Evolutionary conservation across 768 basidiomycete genomes (phyloP).

Genomic region (Kwoniella mangroviensis): DNA sequence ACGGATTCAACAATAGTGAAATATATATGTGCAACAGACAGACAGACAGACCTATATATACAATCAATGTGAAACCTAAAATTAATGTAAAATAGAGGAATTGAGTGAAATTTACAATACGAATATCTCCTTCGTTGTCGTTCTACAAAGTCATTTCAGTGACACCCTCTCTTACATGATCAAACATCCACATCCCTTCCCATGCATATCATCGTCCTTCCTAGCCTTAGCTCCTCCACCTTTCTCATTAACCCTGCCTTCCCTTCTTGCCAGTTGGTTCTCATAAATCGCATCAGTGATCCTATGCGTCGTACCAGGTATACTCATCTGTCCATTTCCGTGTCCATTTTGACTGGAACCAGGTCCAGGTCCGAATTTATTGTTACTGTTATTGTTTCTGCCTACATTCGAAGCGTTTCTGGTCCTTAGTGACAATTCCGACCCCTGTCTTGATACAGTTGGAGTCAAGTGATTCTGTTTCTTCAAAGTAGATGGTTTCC

Average conservation of each 20-base stretch:
- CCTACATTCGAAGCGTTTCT: background rate
- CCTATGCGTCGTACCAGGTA: conserved; percentile 22
- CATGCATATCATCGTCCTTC: conserved; percentile 19
- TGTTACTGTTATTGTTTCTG: background rate
- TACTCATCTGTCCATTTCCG: background rate
- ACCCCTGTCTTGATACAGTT: conserved; percentile 15
- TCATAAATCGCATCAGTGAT: conserved; percentile 27
- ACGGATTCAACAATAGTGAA: background rate
- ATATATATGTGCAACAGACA: background rate
- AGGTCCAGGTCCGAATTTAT: background rate
- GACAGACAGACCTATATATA: background rate
- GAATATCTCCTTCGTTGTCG: no score
- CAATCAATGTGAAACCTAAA: background rate
- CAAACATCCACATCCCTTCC: conserved; percentile 29
- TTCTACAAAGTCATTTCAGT: no score
- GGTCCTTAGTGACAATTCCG: conserved; percentile 10
- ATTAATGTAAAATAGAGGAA: no score
- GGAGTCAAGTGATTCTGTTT: conserved; percentile 2
- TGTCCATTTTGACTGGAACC: background rate
- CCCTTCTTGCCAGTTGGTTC: conserved; percentile 12
- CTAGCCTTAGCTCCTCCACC: background rate
- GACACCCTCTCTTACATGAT: conserved; percentile 14
- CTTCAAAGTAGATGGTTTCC: conserved; percentile 11
- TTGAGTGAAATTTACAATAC: no score
- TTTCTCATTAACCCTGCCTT: conserved; percentile 9